A percentile compares a stretch with the other conserved stretches of the same genome.
Evolutionary conservation across 192 early-diverging fungal species (phyloP).

Genomic region (Backusella westeae): DNA sequence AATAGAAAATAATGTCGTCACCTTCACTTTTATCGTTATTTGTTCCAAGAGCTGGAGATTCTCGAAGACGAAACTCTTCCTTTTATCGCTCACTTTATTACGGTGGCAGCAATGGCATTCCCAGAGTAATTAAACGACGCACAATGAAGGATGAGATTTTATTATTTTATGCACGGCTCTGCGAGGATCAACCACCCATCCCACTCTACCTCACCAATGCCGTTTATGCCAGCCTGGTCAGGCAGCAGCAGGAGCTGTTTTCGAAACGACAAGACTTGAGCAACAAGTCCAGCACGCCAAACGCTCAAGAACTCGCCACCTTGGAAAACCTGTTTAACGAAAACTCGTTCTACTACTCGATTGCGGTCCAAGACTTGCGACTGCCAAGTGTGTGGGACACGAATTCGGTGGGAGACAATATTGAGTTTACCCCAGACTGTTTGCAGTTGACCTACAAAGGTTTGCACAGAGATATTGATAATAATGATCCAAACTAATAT

Average conservation of each 20-base stretch:
- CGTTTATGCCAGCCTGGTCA: neutral
- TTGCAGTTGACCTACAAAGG: slow-evolving; percentile 54
- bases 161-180: slow-evolving; percentile 9
- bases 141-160: slow-evolving; percentile 5
- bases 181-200: neutral
- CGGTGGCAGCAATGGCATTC: neutral
- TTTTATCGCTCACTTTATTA: neutral
- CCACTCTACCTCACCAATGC: neutral
- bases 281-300: neutral
- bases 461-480: slow-evolving; percentile 7
- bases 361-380: slow-evolving; percentile 11
- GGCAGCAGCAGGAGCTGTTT: neutral
- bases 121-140: neutral
- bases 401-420: slow-evolving; percentile 50
- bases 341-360: neutral
- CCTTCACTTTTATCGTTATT: neutral
- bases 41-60: neutral
- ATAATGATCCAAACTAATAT: slow-evolving; percentile 5
- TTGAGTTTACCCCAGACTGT: slow-evolving; percentile 43
- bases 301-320: neutral
- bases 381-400: slow-evolving; percentile 59
- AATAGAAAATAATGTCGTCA: neutral
- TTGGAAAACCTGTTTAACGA: neutral
- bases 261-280: neutral
- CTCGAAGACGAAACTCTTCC: neutral